These are phyloP conservation scores for Artemisia argyi DNA, from an alignment of 129 eudicot genomes.

Conservation along the genomic window DNA sequence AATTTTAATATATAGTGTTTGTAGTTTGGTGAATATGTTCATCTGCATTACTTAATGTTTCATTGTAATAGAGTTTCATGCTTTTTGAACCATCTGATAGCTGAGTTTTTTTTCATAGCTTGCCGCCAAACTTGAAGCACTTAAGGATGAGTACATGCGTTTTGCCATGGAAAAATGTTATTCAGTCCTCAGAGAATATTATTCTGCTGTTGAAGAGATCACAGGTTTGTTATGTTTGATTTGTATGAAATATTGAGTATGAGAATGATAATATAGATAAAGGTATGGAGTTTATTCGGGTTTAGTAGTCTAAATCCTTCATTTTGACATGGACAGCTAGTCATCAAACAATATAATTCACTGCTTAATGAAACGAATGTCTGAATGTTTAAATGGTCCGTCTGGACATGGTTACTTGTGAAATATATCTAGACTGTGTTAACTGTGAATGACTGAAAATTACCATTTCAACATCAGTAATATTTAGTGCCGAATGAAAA, in stretches of 20 bases:
- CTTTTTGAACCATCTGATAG: background rate
- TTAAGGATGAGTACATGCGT: conserved; percentile 92
- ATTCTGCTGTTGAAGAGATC: conserved; percentile 80
- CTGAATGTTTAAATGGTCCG: too few relatives aligned
- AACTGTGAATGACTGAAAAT: too few relatives aligned
- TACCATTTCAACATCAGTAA: too few relatives aligned
- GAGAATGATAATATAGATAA: background rate
- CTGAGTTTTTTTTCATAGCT: conserved; percentile 43
- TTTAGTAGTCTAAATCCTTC: too few relatives aligned
- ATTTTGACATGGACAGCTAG: too few relatives aligned
- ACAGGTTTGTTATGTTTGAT: conserved; percentile 49
- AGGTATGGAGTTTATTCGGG: background rate
- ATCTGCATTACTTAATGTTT: conserved; percentile 8
- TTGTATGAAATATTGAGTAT: conserved; percentile 4
- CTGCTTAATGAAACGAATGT: too few relatives aligned
- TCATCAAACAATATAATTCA: too few relatives aligned
- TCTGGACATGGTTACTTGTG: too few relatives aligned
- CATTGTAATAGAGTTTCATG: conserved; percentile 2
- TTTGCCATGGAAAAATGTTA: conserved; percentile 79
- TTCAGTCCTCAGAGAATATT: conserved; percentile 60
- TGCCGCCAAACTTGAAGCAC: conserved; percentile 88
- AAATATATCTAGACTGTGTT: too few relatives aligned
- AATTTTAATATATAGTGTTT: background rate
- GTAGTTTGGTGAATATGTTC: conserved; percentile 17
- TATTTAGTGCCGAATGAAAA: too few relatives aligned